Base-by-base conservation (phyloP, 441 rosid species). In the Pelargonium myrrhifolium region DNA sequence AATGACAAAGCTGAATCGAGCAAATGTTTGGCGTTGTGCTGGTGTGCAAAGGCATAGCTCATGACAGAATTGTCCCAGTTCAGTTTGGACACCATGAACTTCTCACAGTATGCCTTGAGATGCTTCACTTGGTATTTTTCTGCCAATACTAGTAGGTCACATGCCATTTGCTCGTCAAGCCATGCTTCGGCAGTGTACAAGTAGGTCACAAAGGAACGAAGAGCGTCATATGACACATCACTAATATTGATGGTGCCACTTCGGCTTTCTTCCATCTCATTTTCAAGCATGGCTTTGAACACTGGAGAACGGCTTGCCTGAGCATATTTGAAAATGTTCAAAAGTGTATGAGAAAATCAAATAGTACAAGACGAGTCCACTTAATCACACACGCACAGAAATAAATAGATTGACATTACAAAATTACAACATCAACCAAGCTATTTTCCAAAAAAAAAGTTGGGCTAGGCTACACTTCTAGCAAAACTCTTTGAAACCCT, bases 171-270 rank as follows among this genome's bases (percentile, higher is more conserved):
- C 80, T 87, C 97, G 64, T 93, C 97, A 2, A 89, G 82, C 67
- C 75, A 68, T 61, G 88, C 90, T 77, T 93, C 92, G 0, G 96
- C 98, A 37, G 92, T 85, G 82, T 89, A 90, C 42, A 93, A 69
- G 64, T 82, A 90, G 80, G 72, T 81, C 45, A 90, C 82, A 56
- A 93, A 90, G 18, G 86, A 65, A 4, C 80, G 85, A 22, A 89
- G 90, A 7, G 89, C 86, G 10, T 93, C 93, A 15, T 83, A 82
- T 6, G 95, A 81, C 6, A 83, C 85, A 10, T 93, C 92, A 12
- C 76, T 78, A 67, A 93, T 90, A 80, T 84, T 90, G 73, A 89
- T 90, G 7, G 87, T 89, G 28, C 96, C 97, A n/a, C 97, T 90
- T 28, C 77, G 80, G 68, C 96, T 89, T 72, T 93, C 98, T 70